phyloP scores from a whole-genome alignment of 2,329 filamentous ascomycete species.

The Ceratocystis cubensis region DNA sequence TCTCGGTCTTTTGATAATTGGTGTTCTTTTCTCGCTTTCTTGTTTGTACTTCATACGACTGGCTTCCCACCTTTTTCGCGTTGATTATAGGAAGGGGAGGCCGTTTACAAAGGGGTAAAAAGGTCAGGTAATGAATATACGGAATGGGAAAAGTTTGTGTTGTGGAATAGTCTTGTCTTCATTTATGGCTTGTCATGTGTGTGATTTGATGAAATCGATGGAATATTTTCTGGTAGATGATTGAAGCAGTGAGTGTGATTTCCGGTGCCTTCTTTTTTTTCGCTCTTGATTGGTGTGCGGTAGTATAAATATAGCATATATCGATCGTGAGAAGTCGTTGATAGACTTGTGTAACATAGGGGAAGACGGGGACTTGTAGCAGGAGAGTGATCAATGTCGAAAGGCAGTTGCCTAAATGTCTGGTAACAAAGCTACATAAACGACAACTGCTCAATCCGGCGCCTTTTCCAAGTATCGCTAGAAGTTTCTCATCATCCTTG shows the following conservation, averaged over 20 bases:
- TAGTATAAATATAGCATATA: too few relatives aligned
- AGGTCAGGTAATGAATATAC: conserved; percentile 6
- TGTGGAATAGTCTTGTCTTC: not conserved
- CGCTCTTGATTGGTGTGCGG: too few relatives aligned
- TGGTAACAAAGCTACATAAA: not conserved
- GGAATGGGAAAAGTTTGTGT: not conserved
- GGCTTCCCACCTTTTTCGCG: not conserved
- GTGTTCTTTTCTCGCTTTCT: conserved; percentile 4
- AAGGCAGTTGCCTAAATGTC: not conserved
- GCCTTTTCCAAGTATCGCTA: not conserved
- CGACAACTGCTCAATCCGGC: not conserved
- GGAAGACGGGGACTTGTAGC: not conserved
- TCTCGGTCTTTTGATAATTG: not conserved
- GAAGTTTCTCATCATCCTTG: not conserved
- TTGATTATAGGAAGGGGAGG: not conserved
- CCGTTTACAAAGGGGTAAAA: not conserved
- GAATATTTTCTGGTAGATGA: too few relatives aligned
- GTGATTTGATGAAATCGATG: not conserved
- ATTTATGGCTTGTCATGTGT: not conserved
- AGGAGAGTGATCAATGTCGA: not conserved
- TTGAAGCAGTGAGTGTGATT: too few relatives aligned
- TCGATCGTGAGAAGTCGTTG: not conserved
- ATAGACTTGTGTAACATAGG: not conserved
- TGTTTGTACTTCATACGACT: not conserved
- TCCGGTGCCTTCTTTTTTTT: too few relatives aligned